Conservation (phyloP, 371 early-diverging fungal species). For the Mortierella sp. region DNA sequence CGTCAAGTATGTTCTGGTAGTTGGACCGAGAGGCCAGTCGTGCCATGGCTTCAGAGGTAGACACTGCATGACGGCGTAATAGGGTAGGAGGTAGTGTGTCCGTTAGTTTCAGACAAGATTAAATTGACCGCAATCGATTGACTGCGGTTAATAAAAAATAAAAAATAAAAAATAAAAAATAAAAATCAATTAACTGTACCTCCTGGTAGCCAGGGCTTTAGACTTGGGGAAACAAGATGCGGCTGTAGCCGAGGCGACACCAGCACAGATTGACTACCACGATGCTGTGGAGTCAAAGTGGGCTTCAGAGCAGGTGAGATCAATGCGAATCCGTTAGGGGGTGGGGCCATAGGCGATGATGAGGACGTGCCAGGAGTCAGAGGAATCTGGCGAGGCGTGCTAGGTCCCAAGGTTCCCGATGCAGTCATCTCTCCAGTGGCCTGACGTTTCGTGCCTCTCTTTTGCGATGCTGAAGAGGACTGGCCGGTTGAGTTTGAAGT, state of each 20-base stretch:
- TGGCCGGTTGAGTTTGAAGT: not conserved
- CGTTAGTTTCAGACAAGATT: no score
- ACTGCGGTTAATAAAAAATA: no score
- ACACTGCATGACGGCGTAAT: no score
- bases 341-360: constrained; percentile 51
- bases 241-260: constrained; percentile 38
- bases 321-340: constrained; percentile 41
- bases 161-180: constrained; percentile 3
- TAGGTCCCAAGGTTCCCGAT: constrained; percentile 38
- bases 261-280: constrained; percentile 20
- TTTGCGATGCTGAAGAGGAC: constrained; percentile 14
- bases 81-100: no score
- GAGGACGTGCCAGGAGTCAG: constrained; percentile 19
- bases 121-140: no score
- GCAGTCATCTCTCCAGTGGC: constrained; percentile 22
- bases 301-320: constrained; percentile 52
- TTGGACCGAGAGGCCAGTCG: constrained; percentile 83
- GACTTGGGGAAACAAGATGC: constrained; percentile 50
- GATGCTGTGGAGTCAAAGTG: constrained; percentile 39
- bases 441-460: constrained; percentile 42
- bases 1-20: constrained; percentile 87
- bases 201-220: constrained; percentile 59
- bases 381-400: constrained; percentile 28
- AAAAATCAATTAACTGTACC: constrained; percentile 16
- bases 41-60: constrained; percentile 46